phyloP scores from a whole-genome alignment of 2,329 filamentous ascomycete genomes.

The Aspergillus quadrilineatus region DNA sequence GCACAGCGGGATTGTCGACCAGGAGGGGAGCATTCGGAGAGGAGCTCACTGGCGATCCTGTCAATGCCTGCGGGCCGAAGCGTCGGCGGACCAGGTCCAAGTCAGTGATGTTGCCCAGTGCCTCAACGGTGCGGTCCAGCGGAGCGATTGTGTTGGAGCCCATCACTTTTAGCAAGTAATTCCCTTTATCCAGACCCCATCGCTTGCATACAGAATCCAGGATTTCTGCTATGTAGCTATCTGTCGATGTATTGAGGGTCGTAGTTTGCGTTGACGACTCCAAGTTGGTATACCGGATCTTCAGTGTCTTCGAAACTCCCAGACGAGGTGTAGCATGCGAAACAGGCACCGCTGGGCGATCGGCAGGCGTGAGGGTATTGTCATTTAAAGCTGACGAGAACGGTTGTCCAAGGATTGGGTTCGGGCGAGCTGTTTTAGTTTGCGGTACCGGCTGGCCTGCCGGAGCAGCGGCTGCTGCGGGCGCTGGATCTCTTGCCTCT shows the following conservation, averaged over 20 bases:
- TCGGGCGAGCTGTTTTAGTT: slow-evolving; percentile 32
- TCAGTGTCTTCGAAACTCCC: slow-evolving; percentile 58
- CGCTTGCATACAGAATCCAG: slow-evolving; percentile 63
- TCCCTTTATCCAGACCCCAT: slow-evolving; percentile 63
- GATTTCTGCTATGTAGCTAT: slow-evolving; percentile 68
- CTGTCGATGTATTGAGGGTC: slow-evolving; percentile 59
- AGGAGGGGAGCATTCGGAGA: slow-evolving; percentile 65
- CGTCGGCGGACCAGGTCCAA: slow-evolving; percentile 63
- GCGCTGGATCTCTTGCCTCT: slow-evolving; percentile 29
- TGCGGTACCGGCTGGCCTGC: slow-evolving; percentile 23
- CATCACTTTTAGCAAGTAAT: slow-evolving; percentile 63
- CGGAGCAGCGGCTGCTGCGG: slow-evolving; percentile 23
- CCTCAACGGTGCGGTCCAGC: slow-evolving; percentile 64
- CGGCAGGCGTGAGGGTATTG: slow-evolving; percentile 46
- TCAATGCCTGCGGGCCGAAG: slow-evolving; percentile 58
- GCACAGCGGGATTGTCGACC: slow-evolving; percentile 42
- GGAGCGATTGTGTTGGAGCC: slow-evolving; percentile 64
- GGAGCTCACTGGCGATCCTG: slow-evolving; percentile 60
- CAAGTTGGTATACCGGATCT: slow-evolving; percentile 60
- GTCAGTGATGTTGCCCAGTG: slow-evolving; percentile 58
- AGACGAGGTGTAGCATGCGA: slow-evolving; percentile 54
- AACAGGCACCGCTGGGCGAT: slow-evolving; percentile 45
- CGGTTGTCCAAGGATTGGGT: slow-evolving; percentile 47
- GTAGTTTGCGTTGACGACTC: slow-evolving; percentile 56
- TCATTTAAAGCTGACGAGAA: slow-evolving; percentile 49